A percentile compares a stretch with the other conserved stretches of the same genome.
These are phyloP conservation scores for Arabidopsis suecica DNA, from an alignment of 345 rosid species.

Conservation along the genomic window DNA sequence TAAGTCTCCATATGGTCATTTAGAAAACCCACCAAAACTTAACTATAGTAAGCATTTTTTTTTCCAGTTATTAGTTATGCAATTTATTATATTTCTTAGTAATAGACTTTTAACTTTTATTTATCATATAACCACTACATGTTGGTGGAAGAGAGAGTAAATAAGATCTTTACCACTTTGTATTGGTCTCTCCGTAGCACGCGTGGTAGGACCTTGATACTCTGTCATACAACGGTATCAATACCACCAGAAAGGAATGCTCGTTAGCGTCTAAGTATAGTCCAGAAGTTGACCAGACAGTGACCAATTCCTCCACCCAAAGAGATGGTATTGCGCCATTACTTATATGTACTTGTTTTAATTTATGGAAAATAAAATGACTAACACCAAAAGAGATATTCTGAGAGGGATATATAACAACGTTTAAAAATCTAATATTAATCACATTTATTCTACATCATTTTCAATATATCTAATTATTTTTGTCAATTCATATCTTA, in stretches of 20 bases:
- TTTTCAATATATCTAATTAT: too few species aligned
- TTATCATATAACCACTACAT: background rate
- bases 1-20: background rate
- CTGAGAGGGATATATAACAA: background rate
- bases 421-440: too few species aligned
- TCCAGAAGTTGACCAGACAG: background rate
- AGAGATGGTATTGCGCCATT: background rate
- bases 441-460: background rate
- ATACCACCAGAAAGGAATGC: background rate
- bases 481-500: background rate
- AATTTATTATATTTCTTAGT: too few species aligned
- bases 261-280: background rate
- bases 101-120: background rate
- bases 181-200: constrained; percentile 26
- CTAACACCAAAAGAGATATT: background rate
- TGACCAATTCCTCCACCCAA: constrained; percentile 1
- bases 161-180: background rate
- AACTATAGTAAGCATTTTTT: background rate
- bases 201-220: constrained; percentile 26
- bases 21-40: background rate
- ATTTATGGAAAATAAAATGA: too few species aligned
- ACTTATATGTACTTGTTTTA: too few species aligned
- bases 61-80: too few species aligned
- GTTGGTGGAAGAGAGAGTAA: background rate
- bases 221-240: background rate